Evolutionary conservation across 2,329 filamentous ascomycete species (phyloP).

Genomic region (Stagonosporopsis cucurbitacearum): DNA sequence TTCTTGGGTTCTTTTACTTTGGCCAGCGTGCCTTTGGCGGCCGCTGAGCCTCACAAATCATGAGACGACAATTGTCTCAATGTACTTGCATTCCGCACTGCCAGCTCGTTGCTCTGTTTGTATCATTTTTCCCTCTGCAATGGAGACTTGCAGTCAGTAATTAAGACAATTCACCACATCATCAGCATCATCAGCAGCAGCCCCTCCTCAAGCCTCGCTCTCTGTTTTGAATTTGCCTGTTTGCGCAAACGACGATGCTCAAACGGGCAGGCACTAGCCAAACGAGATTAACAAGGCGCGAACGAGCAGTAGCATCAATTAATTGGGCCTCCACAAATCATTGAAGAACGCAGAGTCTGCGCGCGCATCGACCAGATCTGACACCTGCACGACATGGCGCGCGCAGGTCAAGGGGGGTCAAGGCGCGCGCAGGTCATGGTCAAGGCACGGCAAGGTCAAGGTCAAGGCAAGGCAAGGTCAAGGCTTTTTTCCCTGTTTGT

Average conservation of each 20-base stretch:
- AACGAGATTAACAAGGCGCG: slow-evolving; percentile 38
- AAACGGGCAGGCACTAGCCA: slow-evolving; percentile 22
- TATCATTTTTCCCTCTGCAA: too few species aligned
- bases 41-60: slow-evolving; percentile 39
- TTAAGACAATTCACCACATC: not conserved
- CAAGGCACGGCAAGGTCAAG: too few species aligned
- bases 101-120: too few species aligned
- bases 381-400: slow-evolving; percentile 11
- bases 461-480: too few species aligned
- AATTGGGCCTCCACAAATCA: slow-evolving; percentile 21
- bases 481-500: slow-evolving; percentile 9
- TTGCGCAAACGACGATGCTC: slow-evolving; percentile 8
- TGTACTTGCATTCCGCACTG: slow-evolving; percentile 13
- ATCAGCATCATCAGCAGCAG: not conserved
- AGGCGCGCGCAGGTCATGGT: too few species aligned
- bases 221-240: slow-evolving; percentile 13
- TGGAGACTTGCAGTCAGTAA: not conserved
- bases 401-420: slow-evolving; percentile 7
- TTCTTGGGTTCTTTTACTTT: slow-evolving; percentile 27
- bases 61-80: slow-evolving; percentile 34
- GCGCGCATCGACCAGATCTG: not conserved
- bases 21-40: slow-evolving; percentile 26
- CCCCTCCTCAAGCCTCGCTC: not conserved
- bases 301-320: slow-evolving; percentile 21
- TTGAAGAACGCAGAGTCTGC: not conserved